Percentiles rank a stretch among this genome's conserved stretches.
These are phyloP conservation scores for Colletotrichum sublineola DNA, from an alignment of 2,329 filamentous ascomycete species.

Conservation along the genomic window DNA sequence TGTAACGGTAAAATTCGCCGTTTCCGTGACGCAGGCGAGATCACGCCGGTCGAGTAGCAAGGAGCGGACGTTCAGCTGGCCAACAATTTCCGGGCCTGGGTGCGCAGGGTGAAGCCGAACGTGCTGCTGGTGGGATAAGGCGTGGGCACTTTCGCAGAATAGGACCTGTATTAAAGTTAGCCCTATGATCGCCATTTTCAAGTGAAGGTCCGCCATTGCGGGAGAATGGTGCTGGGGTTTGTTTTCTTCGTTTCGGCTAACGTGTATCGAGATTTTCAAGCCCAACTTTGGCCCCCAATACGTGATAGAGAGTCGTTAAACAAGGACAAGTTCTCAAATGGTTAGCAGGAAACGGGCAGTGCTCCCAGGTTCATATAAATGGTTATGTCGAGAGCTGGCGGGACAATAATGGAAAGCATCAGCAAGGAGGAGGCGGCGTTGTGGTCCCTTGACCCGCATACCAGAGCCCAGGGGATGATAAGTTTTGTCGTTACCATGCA, in stretches of 20 bases:
- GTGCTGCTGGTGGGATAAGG: conserved; percentile 39
- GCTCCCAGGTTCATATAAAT: conserved; percentile 25
- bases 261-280: neutral
- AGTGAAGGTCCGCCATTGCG: conserved; percentile 33
- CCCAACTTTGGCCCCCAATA: neutral
- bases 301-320: conserved; percentile 10
- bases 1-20: conserved; percentile 34
- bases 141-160: conserved; percentile 27
- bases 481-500: conserved; percentile 37
- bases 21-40: conserved; percentile 35
- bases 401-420: conserved; percentile 16
- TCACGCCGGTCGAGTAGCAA: conserved; percentile 33
- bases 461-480: conserved; percentile 17
- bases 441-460: neutral
- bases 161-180: conserved; percentile 42
- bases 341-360: neutral
- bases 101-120: conserved; percentile 33
- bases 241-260: conserved; percentile 23
- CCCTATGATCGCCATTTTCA: conserved; percentile 28
- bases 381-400: conserved; percentile 6
- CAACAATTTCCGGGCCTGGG: conserved; percentile 39
- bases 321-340: neutral
- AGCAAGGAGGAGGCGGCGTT: conserved; percentile 1
- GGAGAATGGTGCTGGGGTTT: conserved; percentile 10
- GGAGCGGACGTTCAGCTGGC: conserved; percentile 20